phyloP scores from a whole-genome alignment of 139 green algal species.

The Tetraselmis chui region DNA sequence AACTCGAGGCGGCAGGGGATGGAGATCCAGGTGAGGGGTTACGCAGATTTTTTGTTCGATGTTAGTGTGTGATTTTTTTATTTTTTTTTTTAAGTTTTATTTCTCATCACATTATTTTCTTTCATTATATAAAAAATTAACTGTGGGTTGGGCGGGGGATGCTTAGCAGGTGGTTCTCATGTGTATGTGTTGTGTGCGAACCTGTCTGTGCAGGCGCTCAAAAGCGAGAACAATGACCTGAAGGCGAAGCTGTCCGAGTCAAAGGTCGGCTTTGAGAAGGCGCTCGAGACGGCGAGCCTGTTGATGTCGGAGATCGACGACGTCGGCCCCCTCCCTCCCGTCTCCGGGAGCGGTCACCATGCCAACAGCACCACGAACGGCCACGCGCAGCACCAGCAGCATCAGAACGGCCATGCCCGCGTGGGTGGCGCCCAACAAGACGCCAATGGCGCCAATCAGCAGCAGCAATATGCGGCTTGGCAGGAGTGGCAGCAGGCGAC shows the following conservation, averaged over 20 bases:
- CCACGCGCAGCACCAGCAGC: not conserved
- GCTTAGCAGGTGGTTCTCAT: no score
- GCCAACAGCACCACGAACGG: not conserved
- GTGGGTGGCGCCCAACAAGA: not conserved
- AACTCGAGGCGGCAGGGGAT: not conserved
- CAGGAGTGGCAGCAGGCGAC: not conserved
- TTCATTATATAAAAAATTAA: no score
- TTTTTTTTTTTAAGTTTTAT: no score
- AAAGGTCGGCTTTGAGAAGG: not conserved
- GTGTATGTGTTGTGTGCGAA: no score
- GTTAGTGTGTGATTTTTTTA: no score
- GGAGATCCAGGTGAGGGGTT: not conserved
- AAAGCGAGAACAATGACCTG: not conserved
- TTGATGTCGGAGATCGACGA: not conserved
- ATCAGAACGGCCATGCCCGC: no score
- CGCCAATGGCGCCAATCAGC: no score
- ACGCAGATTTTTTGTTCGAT: no score
- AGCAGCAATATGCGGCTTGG: not conserved
- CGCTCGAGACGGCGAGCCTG: not conserved
- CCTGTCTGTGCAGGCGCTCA: not conserved
- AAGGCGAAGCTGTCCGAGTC: not conserved
- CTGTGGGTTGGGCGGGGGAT: no score
- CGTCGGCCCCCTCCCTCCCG: not conserved
- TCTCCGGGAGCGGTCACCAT: no score
- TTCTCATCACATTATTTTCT: no score